These are phyloP conservation scores for Balansia obtecta DNA, from an alignment of 2,329 filamentous ascomycete genomes.

Conservation along the genomic window DNA sequence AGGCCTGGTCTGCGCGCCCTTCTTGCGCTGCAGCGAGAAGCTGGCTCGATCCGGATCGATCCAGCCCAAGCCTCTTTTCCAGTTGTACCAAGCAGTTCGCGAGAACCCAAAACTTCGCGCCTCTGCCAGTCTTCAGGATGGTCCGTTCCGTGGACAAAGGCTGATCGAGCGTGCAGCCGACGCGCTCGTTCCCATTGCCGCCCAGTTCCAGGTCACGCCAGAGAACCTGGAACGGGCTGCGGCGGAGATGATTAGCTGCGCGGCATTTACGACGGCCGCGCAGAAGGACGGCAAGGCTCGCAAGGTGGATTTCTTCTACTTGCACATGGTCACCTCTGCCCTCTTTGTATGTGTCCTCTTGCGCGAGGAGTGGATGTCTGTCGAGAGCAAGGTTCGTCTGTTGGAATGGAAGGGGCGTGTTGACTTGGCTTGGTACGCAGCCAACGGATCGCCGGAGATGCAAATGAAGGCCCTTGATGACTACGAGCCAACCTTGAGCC, in stretches of 20 bases:
- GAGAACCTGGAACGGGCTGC: conserved; percentile 23
- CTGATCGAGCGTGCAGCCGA: conserved; percentile 24
- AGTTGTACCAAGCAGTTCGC: neutral
- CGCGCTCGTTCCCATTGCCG: conserved; percentile 42
- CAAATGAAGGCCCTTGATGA: conserved; percentile 9
- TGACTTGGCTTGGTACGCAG: conserved; percentile 53
- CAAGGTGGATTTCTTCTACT: conserved; percentile 55
- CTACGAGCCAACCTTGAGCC: conserved; percentile 10
- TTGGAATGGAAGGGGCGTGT: conserved; percentile 41
- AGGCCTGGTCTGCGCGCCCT: conserved; percentile 26
- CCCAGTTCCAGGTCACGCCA: conserved; percentile 31
- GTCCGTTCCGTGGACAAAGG: conserved; percentile 17
- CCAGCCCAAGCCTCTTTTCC: neutral
- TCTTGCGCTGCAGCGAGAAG: conserved; percentile 16
- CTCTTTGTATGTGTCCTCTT: conserved; percentile 19
- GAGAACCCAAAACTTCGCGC: neutral
- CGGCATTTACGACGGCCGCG: conserved; percentile 13
- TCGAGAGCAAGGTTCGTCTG: conserved; percentile 32
- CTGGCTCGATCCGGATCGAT: neutral
- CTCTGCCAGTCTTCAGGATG: conserved; percentile 17
- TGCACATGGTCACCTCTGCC: conserved; percentile 22
- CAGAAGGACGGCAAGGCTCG: conserved; percentile 41
- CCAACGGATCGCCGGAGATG: conserved; percentile 33
- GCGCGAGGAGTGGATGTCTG: conserved; percentile 18
- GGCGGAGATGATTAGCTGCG: conserved; percentile 19